Base-by-base conservation (phyloP, 2,329 filamentous ascomycete species). In the Beauveria pseudobassiana region DNA sequence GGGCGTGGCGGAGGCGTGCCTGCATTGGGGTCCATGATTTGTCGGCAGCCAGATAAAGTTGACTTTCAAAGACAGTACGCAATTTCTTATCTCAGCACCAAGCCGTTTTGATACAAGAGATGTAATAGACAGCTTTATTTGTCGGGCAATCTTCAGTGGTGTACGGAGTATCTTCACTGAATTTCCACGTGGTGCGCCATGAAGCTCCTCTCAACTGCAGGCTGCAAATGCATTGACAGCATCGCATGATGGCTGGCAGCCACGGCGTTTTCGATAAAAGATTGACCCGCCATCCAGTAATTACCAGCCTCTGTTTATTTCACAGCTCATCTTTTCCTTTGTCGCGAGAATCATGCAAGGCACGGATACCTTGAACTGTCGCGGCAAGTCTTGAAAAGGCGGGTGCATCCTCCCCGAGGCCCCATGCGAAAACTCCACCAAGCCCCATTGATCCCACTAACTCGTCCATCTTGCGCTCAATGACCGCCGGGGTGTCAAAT, bases 341-440 rank as follows among this genome's bases (percentile, higher is more conserved):
- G 14, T 64, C 69, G 22, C 20, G 53, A 16, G 5, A 14, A 1
- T 42, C 38, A 6, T 64, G 34, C 24, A 67, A 55, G n/a, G 57
- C 52, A 22, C 63, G 59, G 50, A 74, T 55, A 24, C 63, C 67
- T 7, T 70, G 62, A 8, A 69, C 38, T 6, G 73, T 76, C 4
- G 75, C 75, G 40, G 65, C 64, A 12, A 82, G 69, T 60, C 78
- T 78, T 22, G 69, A 65, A 63, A 77, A 83, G 3, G 67, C 59
- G 1, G 77, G 75, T 2, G 77, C 80, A 63, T 91, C 88, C 73
- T 91, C 87, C 2, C 87, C 88, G 62, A 91, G 68, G 22, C 86
- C 87, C 88, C 88, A 91, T 0, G 88, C 87, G 79, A 91, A 90
- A 5, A 89, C 83, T 18, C 89, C 89, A 1, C 88, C 88, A 0